A percentile compares a stretch with the other conserved stretches of the same genome.
These are phyloP conservation scores for Populus deltoides DNA, from an alignment of 345 rosid genomes.

Conservation along the genomic window DNA sequence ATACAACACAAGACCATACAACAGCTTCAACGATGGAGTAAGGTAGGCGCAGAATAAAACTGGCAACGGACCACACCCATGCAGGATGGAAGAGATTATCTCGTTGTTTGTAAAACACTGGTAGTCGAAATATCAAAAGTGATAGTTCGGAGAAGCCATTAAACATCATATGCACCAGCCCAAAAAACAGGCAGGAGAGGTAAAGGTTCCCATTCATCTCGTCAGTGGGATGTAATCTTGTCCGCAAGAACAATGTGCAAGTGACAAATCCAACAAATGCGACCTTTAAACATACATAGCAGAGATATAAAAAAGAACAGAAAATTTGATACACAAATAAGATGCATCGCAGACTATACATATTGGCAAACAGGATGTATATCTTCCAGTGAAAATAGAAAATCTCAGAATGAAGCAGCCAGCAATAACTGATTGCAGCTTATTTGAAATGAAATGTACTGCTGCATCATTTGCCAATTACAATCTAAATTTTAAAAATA, in stretches of 20 bases:
- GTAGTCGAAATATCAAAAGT: conserved; percentile 77
- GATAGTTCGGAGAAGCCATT: conserved; percentile 87
- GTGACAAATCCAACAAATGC: conserved; percentile 81
- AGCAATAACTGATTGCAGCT: neutral
- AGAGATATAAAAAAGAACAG: conserved; percentile 13
- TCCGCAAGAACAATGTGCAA: conserved; percentile 66
- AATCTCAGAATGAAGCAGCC: neutral
- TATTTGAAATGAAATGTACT: neutral
- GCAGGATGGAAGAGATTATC: conserved; percentile 91
- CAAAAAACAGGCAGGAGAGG: conserved; percentile 76
- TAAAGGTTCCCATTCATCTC: conserved; percentile 68
- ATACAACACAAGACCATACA: conserved; percentile 80
- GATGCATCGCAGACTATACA: neutral
- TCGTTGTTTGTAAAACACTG: conserved; percentile 86
- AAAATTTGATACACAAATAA: neutral
- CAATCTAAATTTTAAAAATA: neutral
- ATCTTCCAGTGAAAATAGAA: neutral
- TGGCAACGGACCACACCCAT: conserved; percentile 80
- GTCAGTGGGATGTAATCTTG: conserved; percentile 74
- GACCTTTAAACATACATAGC: conserved; percentile 43
- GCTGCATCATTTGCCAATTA: neutral
- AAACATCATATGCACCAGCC: conserved; percentile 84
- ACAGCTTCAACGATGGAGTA: conserved; percentile 79
- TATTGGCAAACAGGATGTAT: neutral
- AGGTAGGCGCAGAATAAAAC: conserved; percentile 81